These are phyloP conservation scores for Bretschneidera sinensis DNA, from an alignment of 345 rosid species.

Conservation along the genomic window DNA sequence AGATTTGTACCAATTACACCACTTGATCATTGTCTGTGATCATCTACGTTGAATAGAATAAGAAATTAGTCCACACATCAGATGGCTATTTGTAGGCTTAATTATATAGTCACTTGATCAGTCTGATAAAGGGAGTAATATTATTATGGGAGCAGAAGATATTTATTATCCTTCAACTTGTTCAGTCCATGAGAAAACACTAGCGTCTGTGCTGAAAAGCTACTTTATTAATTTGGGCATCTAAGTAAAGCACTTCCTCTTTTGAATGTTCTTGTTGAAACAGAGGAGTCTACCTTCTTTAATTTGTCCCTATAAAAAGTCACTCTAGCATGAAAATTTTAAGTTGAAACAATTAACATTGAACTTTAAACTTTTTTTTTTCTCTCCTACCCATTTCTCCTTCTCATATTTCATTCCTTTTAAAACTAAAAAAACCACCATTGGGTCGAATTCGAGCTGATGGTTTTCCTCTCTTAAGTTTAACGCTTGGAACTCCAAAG, in stretches of 20 bases:
- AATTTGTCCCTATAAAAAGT: conserved; percentile 58
- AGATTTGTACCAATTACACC: conserved; percentile 2
- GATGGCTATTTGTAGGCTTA: no score
- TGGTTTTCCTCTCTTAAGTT: conserved; percentile 22
- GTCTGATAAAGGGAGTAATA: conserved; percentile 7
- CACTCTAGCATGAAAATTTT: conserved; percentile 21
- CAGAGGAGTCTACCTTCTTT: conserved; percentile 20
- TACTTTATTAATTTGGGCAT: conserved; percentile 37
- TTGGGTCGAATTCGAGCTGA: conserved; percentile 25
- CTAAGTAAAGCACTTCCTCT: conserved; percentile 28
- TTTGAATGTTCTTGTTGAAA: conserved; percentile 38
- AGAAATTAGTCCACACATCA: no score
- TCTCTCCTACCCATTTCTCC: conserved; percentile 11
- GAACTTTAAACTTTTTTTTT: conserved; percentile 25
- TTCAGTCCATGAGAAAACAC: conserved; percentile 29
- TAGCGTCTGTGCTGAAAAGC: conserved; percentile 32
- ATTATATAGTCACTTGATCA: background rate
- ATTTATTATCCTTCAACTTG: no score
- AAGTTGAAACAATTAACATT: conserved; percentile 35
- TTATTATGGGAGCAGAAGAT: no score
- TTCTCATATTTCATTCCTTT: conserved; percentile 8
- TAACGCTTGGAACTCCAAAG: no score
- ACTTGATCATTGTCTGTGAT: conserved; percentile 1
- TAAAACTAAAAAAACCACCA: conserved; percentile 8
- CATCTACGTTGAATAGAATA: conserved; percentile 4